These are phyloP conservation scores for Carpinus viminea DNA, from an alignment of 306 rosid species.

Conservation along the genomic window DNA sequence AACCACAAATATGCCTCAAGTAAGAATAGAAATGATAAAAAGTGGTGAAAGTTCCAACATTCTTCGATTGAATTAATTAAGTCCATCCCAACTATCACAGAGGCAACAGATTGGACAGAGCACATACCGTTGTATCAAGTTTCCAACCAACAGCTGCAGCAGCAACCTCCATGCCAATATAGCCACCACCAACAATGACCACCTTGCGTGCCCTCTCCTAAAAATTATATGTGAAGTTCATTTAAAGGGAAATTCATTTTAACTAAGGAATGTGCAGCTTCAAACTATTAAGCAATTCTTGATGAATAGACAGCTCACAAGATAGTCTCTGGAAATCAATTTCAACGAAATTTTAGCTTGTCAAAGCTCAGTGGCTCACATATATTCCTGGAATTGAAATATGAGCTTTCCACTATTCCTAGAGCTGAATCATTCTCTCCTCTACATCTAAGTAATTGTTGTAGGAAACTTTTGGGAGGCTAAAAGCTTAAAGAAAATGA, in stretches of 20 bases:
- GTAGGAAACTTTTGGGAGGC: constrained; percentile 7
- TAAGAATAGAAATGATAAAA: not conserved
- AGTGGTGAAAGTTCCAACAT: constrained; percentile 7
- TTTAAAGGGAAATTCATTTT: constrained; percentile 7
- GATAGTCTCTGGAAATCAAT: not conserved
- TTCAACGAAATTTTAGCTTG: not conserved
- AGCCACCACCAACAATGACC: constrained; percentile 94
- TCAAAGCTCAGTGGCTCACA: not conserved
- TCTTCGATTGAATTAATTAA: not conserved
- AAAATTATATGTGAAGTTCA: constrained; percentile 19
- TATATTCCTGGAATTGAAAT: not conserved
- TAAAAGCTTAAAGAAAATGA: constrained; percentile 16
- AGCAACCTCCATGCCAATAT: constrained; percentile 97
- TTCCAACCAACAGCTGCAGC: constrained; percentile 96
- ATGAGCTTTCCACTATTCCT: constrained; percentile 1
- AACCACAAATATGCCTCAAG: not conserved
- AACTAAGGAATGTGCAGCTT: not conserved
- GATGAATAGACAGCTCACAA: not conserved
- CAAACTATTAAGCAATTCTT: not conserved
- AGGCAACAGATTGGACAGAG: constrained; percentile 16
- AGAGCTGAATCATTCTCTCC: constrained; percentile 20
- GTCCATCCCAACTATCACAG: not conserved
- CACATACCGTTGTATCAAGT: constrained; percentile 85
- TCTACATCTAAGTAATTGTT: constrained; percentile 15
- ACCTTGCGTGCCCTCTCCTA: constrained; percentile 77